These are phyloP conservation scores for Paxillus rubicundulus DNA, from an alignment of 768 basidiomycete species.

Conservation along the genomic window DNA sequence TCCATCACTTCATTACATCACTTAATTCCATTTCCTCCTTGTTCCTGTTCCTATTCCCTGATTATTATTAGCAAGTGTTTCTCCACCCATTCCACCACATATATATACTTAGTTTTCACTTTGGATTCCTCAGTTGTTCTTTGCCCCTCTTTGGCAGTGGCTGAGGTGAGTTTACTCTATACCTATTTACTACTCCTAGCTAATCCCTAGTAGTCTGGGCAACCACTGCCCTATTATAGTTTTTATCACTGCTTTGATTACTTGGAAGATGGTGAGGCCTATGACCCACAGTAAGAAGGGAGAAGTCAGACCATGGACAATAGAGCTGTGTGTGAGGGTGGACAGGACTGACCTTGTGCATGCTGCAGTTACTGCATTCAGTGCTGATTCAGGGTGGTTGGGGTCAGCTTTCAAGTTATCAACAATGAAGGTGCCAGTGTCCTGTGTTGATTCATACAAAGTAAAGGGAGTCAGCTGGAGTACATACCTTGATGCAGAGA, in stretches of 20 bases:
- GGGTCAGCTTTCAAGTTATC: conserved; percentile 66
- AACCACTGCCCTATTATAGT: too few species aligned
- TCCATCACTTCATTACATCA: too few species aligned
- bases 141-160: too few species aligned
- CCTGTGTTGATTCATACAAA: background rate
- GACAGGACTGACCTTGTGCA: conserved; percentile 65
- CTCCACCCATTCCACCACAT: too few species aligned
- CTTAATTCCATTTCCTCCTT: too few species aligned
- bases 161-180: too few species aligned
- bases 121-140: too few species aligned
- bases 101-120: too few species aligned
- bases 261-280: conserved; percentile 95
- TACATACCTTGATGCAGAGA: background rate
- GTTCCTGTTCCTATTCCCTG: too few species aligned
- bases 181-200: too few species aligned
- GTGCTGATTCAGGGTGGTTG: conserved; percentile 79
- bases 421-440: background rate
- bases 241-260: conserved; percentile 89
- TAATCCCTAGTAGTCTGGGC: too few species aligned
- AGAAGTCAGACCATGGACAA: background rate
- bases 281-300: background rate
- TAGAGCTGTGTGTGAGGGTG: background rate
- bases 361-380: conserved; percentile 85
- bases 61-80: too few species aligned
- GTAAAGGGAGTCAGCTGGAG: background rate